A percentile compares a stretch with the other conserved stretches of the same genome.
Evolutionary conservation across 345 rosid genomes (phyloP).

Genomic region (Anacardium occidentale): DNA sequence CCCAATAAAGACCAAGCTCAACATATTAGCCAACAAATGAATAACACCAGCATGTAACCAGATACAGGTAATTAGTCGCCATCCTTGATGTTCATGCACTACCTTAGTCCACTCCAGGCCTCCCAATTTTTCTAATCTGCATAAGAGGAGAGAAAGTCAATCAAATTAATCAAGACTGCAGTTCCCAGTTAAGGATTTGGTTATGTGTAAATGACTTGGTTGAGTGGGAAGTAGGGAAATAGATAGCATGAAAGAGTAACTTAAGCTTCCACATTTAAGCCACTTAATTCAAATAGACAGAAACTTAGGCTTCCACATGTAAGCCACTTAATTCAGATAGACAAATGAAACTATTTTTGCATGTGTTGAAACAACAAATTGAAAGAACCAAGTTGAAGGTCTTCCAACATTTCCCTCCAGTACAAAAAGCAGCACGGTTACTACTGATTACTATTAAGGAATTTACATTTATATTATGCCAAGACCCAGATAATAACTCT

Average conservation of each 20-base stretch:
- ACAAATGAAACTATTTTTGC: neutral
- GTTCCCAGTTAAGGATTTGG: neutral
- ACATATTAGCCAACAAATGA: conserved; percentile 84
- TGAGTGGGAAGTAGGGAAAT: neutral
- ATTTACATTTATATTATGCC: neutral
- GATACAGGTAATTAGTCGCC: conserved; percentile 82
- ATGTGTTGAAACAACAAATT: neutral
- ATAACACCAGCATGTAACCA: conserved; percentile 98
- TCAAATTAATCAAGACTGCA: neutral
- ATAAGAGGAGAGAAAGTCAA: conserved; percentile 3
- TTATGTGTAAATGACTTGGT: neutral
- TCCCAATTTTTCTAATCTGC: conserved; percentile 87
- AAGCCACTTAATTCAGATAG: neutral
- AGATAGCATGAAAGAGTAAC: neutral
- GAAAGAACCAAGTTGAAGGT: neutral
- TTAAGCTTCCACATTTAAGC: neutral
- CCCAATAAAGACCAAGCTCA: conserved; percentile 81
- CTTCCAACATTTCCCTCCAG: neutral
- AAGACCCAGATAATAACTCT: neutral
- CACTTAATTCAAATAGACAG: too few relatives aligned
- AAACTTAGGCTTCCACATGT: too few relatives aligned
- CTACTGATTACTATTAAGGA: neutral
- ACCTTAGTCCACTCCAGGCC: conserved; percentile 69
- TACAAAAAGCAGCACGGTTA: neutral
- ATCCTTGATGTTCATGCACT: conserved; percentile 73